These are phyloP conservation scores for Aspergillus puulaauensis DNA, from an alignment of 2,329 filamentous ascomycete genomes.

Conservation along the genomic window DNA sequence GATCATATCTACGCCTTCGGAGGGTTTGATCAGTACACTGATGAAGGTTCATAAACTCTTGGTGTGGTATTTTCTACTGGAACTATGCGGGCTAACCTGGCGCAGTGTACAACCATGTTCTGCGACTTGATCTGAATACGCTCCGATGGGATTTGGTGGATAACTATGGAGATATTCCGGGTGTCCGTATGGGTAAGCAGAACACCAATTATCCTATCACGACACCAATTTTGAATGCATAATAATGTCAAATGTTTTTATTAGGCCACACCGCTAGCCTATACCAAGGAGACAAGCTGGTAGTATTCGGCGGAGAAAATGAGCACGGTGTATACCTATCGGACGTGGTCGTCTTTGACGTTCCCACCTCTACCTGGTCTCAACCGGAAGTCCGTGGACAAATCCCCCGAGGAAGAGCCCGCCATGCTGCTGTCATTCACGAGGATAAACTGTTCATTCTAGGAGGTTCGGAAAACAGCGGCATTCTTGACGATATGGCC, in stretches of 20 bases:
- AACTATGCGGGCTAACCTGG: background rate
- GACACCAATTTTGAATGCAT: background rate
- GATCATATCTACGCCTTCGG: slow-evolving; percentile 98
- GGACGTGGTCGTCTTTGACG: slow-evolving; percentile 92
- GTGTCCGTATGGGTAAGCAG: slow-evolving; percentile 84
- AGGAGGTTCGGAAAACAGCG: slow-evolving; percentile 87
- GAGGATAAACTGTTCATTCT: slow-evolving; percentile 96
- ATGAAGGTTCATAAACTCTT: slow-evolving; percentile 62
- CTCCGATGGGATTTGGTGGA: slow-evolving; percentile 95
- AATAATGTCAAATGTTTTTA: background rate
- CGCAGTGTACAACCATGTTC: slow-evolving; percentile 89
- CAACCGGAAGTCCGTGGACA: slow-evolving; percentile 84
- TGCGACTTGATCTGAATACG: slow-evolving; percentile 80
- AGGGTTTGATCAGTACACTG: slow-evolving; percentile 97
- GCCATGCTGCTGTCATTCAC: slow-evolving; percentile 90
- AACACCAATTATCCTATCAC: background rate
- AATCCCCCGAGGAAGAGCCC: slow-evolving; percentile 82
- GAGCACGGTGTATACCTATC: slow-evolving; percentile 94
- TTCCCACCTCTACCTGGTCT: slow-evolving; percentile 92
- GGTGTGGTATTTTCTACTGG: background rate
- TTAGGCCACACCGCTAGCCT: slow-evolving; percentile 89
- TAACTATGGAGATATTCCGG: slow-evolving; percentile 97
- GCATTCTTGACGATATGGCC: slow-evolving; percentile 92
- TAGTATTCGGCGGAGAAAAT: slow-evolving; percentile 97
- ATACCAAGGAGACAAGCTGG: slow-evolving; percentile 90